Base-by-base conservation (phyloP, 2,329 filamentous ascomycete genomes). In the Pyrenochaeta sp. region DNA sequence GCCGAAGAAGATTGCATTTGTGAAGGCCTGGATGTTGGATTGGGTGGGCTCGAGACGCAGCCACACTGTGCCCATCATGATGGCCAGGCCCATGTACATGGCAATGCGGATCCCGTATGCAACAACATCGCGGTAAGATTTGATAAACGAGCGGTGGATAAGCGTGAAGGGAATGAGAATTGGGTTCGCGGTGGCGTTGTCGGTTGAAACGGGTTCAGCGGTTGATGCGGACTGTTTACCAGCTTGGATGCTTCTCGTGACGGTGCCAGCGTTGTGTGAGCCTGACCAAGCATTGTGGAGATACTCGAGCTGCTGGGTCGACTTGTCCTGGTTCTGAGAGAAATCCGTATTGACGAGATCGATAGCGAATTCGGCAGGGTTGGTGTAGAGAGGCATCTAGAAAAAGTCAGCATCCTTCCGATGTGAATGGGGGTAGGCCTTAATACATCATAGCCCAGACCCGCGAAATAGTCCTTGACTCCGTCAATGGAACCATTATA, bases 61-160 rank as follows among this genome's bases (percentile, higher is more conserved):
- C 86, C 89, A 96, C 9, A 95, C 88, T 0, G 90, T 95, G 4
- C 90, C 90, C 86, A 93, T 91, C 82, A 94, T 86, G 57, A 94
- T 82, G 1, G 89, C 89, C 11, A 95, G 77, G 72, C 82, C 83
- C 48, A 86, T 77, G 69, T 95, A 94, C 89, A 95, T 95, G 27
- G 81, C 86, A 28, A 94, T 78, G 3, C 90, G 83, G 55, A 94
- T 90, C 0, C 87, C 88, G 61, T 96, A 96, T 0, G 86, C 89
- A 37, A 96, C 83, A 6, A 95, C 79, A 65, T 96, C 90, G 18
- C 90, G 85, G 68, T 92, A 89, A 32, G 84, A 87, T 73, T 96
- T 96, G 70, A 95, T 85, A 63, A 89, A 90, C 10, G 84, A 85
- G 19, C 90, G 84, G 64, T 93, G 88, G 11, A 94, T 78, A 3